Percentiles rank a stretch among this genome's conserved stretches.
phyloP scores from a whole-genome alignment of 2,329 filamentous ascomycete genomes.

The Macrophomina phaseolina region DNA sequence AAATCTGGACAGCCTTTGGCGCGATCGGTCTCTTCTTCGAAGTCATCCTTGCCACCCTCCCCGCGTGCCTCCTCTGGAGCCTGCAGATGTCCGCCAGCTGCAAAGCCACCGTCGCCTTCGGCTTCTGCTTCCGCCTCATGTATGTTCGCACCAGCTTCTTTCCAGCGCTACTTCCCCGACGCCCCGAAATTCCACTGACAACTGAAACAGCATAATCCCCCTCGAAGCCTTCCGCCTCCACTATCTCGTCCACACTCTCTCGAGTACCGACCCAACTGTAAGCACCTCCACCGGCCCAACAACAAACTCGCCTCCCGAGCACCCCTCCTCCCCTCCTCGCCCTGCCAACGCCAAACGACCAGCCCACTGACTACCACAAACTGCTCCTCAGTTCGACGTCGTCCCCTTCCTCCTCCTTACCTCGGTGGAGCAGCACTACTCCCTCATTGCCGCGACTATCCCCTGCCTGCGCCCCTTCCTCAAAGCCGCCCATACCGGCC shows the following conservation, averaged over 20 bases:
- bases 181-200: too few species aligned
- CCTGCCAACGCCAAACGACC: too few species aligned
- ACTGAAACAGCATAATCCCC: not conserved
- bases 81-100: conserved; percentile 36
- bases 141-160: not conserved
- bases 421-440: conserved; percentile 31
- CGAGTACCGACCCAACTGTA: not conserved
- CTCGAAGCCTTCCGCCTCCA: conserved; percentile 7
- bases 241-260: not conserved
- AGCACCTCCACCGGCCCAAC: too few species aligned
- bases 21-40: conserved; percentile 33
- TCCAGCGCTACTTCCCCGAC: too few species aligned
- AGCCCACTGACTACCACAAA: too few species aligned
- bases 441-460: conserved; percentile 32
- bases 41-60: conserved; percentile 33
- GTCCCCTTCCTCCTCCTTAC: conserved; percentile 18
- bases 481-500: conserved; percentile 29
- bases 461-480: conserved; percentile 32
- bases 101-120: conserved; percentile 38
- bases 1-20: conserved; percentile 32
- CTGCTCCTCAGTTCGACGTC: not conserved
- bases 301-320: too few species aligned
- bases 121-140: conserved; percentile 36
- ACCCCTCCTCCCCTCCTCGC: too few species aligned
- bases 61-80: conserved; percentile 35